Evolutionary conservation across 176 grass and related monocot species (phyloP).

Genomic region (Musa troglodytarum): DNA sequence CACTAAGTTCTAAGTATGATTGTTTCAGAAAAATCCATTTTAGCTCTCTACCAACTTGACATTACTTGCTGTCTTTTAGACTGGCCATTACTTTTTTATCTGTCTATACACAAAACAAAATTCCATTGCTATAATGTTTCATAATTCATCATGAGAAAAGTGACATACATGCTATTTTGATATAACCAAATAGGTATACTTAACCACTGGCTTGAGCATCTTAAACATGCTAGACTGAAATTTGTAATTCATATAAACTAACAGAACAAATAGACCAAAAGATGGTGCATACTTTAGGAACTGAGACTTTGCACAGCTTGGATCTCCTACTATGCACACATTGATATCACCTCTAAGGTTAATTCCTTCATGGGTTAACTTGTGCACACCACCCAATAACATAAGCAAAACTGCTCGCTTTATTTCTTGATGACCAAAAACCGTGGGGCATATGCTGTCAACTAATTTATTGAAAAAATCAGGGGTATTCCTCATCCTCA

Average conservation of each 20-base stretch:
- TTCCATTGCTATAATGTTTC: too few species aligned
- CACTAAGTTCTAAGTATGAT: not conserved
- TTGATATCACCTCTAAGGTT: constrained; percentile 98
- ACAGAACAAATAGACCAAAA: constrained; percentile 22
- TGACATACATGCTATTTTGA: too few species aligned
- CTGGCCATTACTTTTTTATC: too few species aligned
- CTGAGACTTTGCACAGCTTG: constrained; percentile 95
- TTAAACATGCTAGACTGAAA: too few species aligned
- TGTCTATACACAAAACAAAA: too few species aligned
- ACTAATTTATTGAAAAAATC: constrained; percentile 98
- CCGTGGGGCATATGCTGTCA: constrained; percentile 86
- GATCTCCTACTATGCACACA: constrained; percentile 98
- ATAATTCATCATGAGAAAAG: too few species aligned
- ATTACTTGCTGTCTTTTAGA: too few species aligned
- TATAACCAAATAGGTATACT: too few species aligned
- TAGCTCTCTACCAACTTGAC: too few species aligned
- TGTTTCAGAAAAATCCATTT: too few species aligned
- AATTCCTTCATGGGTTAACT: constrained; percentile 96
- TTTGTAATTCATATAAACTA: not conserved
- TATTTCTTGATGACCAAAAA: constrained; percentile 98
- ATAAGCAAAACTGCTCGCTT: constrained; percentile 87
- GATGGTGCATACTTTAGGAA: constrained; percentile 79
- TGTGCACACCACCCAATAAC: constrained; percentile 97
- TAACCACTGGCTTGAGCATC: too few species aligned
- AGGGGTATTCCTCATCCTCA: constrained; percentile 78